Evolutionary conservation across 306 rosid genomes (phyloP).

Genomic region (Castanospermum australe): DNA sequence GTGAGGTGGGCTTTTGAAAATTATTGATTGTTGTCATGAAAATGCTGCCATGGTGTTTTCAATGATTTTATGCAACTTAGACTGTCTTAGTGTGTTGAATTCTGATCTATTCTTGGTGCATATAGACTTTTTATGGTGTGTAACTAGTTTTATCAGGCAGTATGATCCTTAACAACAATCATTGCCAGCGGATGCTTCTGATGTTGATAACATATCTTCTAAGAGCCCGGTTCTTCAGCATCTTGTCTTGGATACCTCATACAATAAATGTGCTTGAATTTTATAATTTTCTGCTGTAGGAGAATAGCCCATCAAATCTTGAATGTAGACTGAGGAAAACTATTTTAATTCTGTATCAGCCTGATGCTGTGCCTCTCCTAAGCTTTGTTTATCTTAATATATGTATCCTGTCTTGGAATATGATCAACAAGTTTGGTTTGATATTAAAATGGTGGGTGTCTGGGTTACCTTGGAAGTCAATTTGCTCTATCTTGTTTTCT

Average conservation of each 20-base stretch:
- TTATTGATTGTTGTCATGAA: conserved; percentile 5
- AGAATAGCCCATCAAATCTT: conserved; percentile 9
- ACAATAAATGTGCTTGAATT: not conserved
- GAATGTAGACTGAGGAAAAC: conserved; percentile 21
- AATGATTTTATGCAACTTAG: conserved; percentile 18
- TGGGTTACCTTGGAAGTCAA: not conserved
- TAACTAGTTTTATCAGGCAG: conserved; percentile 16
- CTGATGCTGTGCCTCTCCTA: not conserved
- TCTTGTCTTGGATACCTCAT: conserved; percentile 3
- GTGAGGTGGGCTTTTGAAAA: conserved; percentile 59
- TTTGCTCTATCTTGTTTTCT: not conserved
- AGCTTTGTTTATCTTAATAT: conserved; percentile 9
- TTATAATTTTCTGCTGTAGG: not conserved
- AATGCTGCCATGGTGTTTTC: not conserved
- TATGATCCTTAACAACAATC: conserved; percentile 19
- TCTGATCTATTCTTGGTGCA: not conserved
- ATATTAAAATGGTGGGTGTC: not conserved
- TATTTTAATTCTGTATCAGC: not conserved
- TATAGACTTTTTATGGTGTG: conserved; percentile 3
- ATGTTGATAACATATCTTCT: not conserved
- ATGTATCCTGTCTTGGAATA: conserved; percentile 18
- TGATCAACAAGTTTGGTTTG: conserved; percentile 11
- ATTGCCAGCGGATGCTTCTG: conserved; percentile 6
- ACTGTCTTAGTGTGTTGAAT: not conserved
- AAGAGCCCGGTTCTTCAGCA: conserved; percentile 18